A percentile compares a stretch with the other conserved stretches of the same genome.
Evolutionary conservation across 169 alveolate genomes (phyloP).

Genomic region (Cystoisospora suis): DNA sequence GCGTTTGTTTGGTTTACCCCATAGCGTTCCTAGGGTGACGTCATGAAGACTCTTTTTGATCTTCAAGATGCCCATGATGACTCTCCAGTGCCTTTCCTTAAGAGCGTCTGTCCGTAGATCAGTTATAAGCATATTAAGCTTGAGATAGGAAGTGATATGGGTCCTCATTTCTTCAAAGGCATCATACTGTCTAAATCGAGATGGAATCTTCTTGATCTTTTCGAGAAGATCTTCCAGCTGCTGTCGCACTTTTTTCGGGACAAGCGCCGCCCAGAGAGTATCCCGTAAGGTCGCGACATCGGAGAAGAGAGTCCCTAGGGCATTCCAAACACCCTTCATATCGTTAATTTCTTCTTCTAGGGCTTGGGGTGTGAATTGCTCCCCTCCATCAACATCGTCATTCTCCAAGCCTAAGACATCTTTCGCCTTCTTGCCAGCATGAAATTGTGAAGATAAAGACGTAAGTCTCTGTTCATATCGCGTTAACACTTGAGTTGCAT

Average conservation of each 20-base stretch:
- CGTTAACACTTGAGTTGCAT: slow-evolving; percentile 47
- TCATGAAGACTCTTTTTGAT: slow-evolving; percentile 80
- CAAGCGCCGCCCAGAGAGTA: slow-evolving; percentile 85
- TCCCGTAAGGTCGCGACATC: slow-evolving; percentile 80
- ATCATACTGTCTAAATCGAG: slow-evolving; percentile 86
- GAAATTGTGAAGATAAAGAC: slow-evolving; percentile 39
- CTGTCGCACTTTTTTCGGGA: slow-evolving; percentile 83
- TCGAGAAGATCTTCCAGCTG: slow-evolving; percentile 86
- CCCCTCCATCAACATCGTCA: slow-evolving; percentile 26
- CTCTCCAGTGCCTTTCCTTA: slow-evolving; percentile 97
- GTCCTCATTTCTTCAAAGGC: slow-evolving; percentile 90
- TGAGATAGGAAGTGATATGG: slow-evolving; percentile 44
- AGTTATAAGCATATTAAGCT: slow-evolving; percentile 63
- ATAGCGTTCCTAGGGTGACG: slow-evolving; percentile 88
- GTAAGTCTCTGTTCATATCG: slow-evolving; percentile 45
- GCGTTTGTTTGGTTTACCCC: too few relatives aligned
- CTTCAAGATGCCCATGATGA: slow-evolving; percentile 79
- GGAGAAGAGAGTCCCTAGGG: slow-evolving; percentile 79
- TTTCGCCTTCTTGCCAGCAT: slow-evolving; percentile 49
- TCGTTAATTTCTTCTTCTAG: slow-evolving; percentile 85
- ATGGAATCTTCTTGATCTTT: slow-evolving; percentile 84
- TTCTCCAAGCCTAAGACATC: slow-evolving; percentile 42
- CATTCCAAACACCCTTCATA: slow-evolving; percentile 90
- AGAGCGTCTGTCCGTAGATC: slow-evolving; percentile 95
- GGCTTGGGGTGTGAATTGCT: slow-evolving; percentile 71